phyloP scores from a whole-genome alignment of 257 asterid species.

The Jasminum sambac region DNA sequence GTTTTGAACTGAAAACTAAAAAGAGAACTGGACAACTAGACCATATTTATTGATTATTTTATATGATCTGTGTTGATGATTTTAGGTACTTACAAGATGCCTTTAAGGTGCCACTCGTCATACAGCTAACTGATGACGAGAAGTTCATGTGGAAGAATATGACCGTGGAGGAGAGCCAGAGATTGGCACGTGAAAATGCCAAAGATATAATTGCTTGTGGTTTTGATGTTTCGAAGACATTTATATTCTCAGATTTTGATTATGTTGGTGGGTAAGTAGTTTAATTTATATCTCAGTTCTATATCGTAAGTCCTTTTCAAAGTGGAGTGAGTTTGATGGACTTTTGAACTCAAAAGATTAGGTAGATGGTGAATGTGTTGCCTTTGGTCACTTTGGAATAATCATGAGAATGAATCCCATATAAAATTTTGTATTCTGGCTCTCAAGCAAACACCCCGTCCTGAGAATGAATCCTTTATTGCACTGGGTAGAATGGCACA shows the following conservation, averaged over 20 bases:
- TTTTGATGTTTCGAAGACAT: slow-evolving; percentile 83
- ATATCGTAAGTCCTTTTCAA: neutral
- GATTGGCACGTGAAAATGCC: slow-evolving; percentile 97
- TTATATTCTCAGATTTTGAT: slow-evolving; percentile 86
- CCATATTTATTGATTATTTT: neutral
- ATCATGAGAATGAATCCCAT: neutral
- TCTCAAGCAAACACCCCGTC: neutral
- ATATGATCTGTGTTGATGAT: neutral
- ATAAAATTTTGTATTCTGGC: neutral
- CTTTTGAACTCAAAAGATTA: neutral
- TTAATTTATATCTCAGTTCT: neutral
- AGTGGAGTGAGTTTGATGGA: neutral
- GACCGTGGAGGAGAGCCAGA: slow-evolving; percentile 84
- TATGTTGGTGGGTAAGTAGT: slow-evolving; percentile 88
- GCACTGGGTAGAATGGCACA: neutral
- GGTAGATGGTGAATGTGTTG: neutral
- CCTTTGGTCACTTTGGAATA: neutral
- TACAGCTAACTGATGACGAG: slow-evolving; percentile 96
- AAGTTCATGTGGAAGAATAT: slow-evolving; percentile 96
- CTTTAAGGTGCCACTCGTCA: slow-evolving; percentile 93
- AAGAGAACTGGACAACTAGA: neutral
- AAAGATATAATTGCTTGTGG: slow-evolving; percentile 99
- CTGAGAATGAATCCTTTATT: neutral
- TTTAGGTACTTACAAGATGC: slow-evolving; percentile 90
- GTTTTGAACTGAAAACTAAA: neutral